Evolutionary conservation across 2,329 filamentous ascomycete species (phyloP).

Genomic region (Penicillium vulpinum): DNA sequence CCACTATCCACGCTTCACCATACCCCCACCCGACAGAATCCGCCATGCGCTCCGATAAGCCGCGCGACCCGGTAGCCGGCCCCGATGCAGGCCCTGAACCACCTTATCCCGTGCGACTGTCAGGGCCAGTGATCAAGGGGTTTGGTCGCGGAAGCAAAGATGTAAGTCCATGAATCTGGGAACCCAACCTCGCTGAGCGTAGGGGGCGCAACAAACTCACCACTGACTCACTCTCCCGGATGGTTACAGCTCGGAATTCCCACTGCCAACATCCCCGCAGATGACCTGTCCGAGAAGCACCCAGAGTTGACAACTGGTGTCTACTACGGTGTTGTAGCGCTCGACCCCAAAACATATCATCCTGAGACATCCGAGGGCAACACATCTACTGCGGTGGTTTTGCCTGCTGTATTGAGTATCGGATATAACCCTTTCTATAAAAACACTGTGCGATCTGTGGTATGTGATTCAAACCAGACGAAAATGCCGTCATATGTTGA

Average conservation of each 20-base stretch:
- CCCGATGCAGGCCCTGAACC: constrained; percentile 68
- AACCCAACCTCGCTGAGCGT: not conserved
- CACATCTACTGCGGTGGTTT: constrained; percentile 49
- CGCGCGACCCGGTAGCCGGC: constrained; percentile 71
- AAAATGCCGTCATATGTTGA: not conserved
- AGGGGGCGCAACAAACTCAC: not conserved
- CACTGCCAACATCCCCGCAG: constrained; percentile 80
- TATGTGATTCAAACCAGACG: constrained; percentile 30
- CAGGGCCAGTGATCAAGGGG: constrained; percentile 84
- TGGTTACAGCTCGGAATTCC: constrained; percentile 78
- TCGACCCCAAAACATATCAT: constrained; percentile 51
- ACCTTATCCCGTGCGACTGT: constrained; percentile 81
- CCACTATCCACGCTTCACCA: not conserved
- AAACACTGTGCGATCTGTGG: constrained; percentile 78
- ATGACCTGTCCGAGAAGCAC: constrained; percentile 61
- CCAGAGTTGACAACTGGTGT: constrained; percentile 71
- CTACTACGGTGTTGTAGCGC: constrained; percentile 88
- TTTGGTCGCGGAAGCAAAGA: constrained; percentile 94
- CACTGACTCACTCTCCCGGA: constrained; percentile 1
- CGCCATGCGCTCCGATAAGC: constrained; percentile 50
- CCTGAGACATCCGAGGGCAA: constrained; percentile 20
- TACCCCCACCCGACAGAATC: not conserved
- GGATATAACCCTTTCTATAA: constrained; percentile 98
- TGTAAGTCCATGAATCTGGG: constrained; percentile 47
- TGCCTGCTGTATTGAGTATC: constrained; percentile 89